Evolutionary conservation across 768 basidiomycete genomes (phyloP), one percentile per base, ranked within the genome.

Genomic region (Lactifluus volemus): DNA sequence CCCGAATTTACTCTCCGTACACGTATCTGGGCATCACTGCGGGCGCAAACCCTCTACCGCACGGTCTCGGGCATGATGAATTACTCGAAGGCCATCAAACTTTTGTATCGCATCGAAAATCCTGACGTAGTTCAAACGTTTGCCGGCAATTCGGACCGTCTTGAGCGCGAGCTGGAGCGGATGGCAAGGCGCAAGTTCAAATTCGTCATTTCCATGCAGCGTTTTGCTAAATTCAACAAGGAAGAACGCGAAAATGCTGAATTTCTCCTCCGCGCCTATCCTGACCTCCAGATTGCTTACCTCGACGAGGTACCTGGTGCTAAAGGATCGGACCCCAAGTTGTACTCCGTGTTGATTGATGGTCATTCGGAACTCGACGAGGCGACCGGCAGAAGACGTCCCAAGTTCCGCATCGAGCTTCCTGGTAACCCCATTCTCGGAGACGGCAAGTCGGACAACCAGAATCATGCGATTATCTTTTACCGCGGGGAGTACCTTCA

Each of bases 41-140:
- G 97, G 56, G 95, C 95, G 5, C 97, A 99, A 75, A 99, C 97
- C 0, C 83, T 99, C 36, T 99, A 99, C 74, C 88, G 97, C 64
- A 99, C 97, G 11, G 93, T 98, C 19, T 98, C 97, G 5, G 97
- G 97, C 63, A 98, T 99, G 92, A 98, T 99, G 97, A 98, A 99
- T 77, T 99, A 99, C 76, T 89, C 93, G 69, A 99, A 99, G 76
- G 97, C 97, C 29, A 96, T 99, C 85, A 99, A 99, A 74, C 82
- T 99, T 41, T 82, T 98, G 19, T 98, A 98, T 73, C 91, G 97
- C 39, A 96, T 99, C 63, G 97, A 98, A 76, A 98, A 98, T 74
- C 97, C 97, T 8, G 92, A 93, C 72, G 89, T 98, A 58, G 97
- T 99, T 2, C 93, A 98, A 71, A 83, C 84, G 63, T 96, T 98